phyloP scores from a whole-genome alignment of 2,329 filamentous ascomycete genomes.

The Penicillium oxalicum region DNA sequence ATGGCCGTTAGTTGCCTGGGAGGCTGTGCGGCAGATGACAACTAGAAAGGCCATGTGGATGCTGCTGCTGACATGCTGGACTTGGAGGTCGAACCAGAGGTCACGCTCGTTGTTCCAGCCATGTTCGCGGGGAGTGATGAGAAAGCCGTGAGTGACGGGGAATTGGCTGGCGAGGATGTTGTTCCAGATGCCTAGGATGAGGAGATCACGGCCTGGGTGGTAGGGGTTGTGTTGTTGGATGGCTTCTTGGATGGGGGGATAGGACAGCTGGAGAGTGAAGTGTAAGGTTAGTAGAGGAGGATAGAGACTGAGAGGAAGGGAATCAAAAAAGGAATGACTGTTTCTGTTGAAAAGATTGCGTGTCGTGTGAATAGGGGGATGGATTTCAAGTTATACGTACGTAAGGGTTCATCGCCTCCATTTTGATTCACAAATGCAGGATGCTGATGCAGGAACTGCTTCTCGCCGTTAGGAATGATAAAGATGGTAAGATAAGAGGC shows the following conservation, averaged over 20 bases:
- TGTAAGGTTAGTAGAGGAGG: neutral
- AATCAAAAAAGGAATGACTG: too few species aligned
- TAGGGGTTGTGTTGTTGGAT: neutral
- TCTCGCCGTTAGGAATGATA: too few species aligned
- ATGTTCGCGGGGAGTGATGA: neutral
- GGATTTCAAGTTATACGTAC: too few species aligned
- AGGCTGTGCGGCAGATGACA: constrained; percentile 1
- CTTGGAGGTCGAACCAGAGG: constrained; percentile 1
- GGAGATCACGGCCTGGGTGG: neutral
- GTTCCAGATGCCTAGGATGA: neutral
- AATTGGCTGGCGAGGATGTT: neutral
- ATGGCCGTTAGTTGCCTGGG: neutral
- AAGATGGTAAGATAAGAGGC: too few species aligned
- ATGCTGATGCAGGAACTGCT: too few species aligned
- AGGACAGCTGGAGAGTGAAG: neutral
- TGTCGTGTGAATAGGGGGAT: too few species aligned
- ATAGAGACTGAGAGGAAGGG: too few species aligned
- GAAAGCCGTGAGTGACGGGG: neutral
- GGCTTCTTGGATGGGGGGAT: neutral
- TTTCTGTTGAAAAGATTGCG: too few species aligned
- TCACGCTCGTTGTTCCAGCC: neutral
- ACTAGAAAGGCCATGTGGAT: neutral
- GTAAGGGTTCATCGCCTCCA: too few species aligned
- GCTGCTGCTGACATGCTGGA: neutral
- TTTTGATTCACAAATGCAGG: too few species aligned